phyloP scores from a whole-genome alignment of 2,329 filamentous ascomycete species.

The Calonectria pseudoreteaudii region DNA sequence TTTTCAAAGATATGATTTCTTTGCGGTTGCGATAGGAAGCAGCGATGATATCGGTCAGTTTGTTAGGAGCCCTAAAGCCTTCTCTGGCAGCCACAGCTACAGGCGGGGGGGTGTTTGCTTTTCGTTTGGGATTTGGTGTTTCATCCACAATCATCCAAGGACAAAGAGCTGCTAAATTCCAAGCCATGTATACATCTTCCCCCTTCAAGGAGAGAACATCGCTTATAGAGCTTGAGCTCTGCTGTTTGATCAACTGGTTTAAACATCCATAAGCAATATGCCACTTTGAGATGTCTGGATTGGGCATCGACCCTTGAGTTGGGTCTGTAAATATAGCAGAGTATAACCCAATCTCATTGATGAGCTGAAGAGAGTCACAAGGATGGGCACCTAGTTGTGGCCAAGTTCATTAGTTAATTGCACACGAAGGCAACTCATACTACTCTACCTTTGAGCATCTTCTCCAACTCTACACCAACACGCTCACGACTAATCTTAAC shows the following conservation, averaged over 20 bases:
- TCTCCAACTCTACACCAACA: constrained; percentile 87
- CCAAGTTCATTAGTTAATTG: constrained; percentile 6
- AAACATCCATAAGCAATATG: constrained; percentile 73
- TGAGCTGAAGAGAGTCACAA: constrained; percentile 69
- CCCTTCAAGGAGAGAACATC: constrained; percentile 69
- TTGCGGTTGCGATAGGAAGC: constrained; percentile 71
- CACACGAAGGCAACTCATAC: neutral
- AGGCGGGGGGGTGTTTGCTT: constrained; percentile 63
- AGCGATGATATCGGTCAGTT: constrained; percentile 74
- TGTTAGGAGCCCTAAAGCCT: constrained; percentile 84
- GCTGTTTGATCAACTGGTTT: constrained; percentile 58
- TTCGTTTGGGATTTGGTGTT: constrained; percentile 58
- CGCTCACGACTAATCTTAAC: constrained; percentile 93
- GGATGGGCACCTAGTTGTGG: constrained; percentile 66
- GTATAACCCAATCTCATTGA: constrained; percentile 77
- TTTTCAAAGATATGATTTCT: constrained; percentile 74
- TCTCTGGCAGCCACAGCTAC: constrained; percentile 71
- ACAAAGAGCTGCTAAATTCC: constrained; percentile 79
- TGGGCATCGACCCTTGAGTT: constrained; percentile 60
- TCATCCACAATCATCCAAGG: constrained; percentile 74
- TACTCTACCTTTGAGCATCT: constrained; percentile 80
- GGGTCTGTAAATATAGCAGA: constrained; percentile 80
- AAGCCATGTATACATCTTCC: constrained; percentile 78
- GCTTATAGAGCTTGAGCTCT: constrained; percentile 61
- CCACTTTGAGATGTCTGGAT: constrained; percentile 72